Percentiles rank a stretch among this genome's conserved stretches.
Evolutionary conservation across 2,329 filamentous ascomycete genomes (phyloP).

Genomic region (Colletotrichum plurivorum): DNA sequence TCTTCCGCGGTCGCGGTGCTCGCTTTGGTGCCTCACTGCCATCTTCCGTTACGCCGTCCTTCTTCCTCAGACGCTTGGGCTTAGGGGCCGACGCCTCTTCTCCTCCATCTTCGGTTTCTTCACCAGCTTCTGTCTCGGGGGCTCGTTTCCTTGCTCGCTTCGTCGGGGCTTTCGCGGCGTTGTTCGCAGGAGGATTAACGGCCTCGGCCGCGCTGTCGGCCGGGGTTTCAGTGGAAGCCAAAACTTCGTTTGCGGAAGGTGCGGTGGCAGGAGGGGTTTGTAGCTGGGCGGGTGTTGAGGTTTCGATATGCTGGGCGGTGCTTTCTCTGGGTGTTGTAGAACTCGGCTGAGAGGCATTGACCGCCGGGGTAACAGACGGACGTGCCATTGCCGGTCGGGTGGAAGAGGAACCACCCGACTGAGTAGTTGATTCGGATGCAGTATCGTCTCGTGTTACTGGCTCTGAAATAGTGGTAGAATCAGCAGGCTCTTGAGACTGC

Average conservation of each 20-base stretch:
- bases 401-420: not conserved
- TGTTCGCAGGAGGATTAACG: not conserved
- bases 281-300: slow-evolving; percentile 24
- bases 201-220: not conserved
- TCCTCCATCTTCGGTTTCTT: slow-evolving; percentile 24
- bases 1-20: slow-evolving; percentile 41
- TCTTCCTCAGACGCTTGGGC: slow-evolving; percentile 39
- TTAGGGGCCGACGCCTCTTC: slow-evolving; percentile 26
- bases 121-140: not conserved
- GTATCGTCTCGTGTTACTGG: not conserved
- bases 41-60: slow-evolving; percentile 29
- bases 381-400: not conserved
- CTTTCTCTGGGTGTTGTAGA: not conserved
- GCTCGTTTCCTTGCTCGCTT: slow-evolving; percentile 38
- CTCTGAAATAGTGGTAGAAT: not conserved
- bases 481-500: slow-evolving; percentile 6
- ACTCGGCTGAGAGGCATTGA: not conserved
- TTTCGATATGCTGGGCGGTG: not conserved
- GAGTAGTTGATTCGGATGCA: not conserved
- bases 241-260: not conserved
- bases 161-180: slow-evolving; percentile 6
- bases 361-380: not conserved
- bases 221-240: slow-evolving; percentile 11
- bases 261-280: slow-evolving; percentile 34
- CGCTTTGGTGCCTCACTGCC: slow-evolving; percentile 25